Percentiles rank a stretch among this genome's conserved stretches.
Evolutionary conservation across 805 yeast genomes (phyloP).

Genomic region (Lachancea fermentati): DNA sequence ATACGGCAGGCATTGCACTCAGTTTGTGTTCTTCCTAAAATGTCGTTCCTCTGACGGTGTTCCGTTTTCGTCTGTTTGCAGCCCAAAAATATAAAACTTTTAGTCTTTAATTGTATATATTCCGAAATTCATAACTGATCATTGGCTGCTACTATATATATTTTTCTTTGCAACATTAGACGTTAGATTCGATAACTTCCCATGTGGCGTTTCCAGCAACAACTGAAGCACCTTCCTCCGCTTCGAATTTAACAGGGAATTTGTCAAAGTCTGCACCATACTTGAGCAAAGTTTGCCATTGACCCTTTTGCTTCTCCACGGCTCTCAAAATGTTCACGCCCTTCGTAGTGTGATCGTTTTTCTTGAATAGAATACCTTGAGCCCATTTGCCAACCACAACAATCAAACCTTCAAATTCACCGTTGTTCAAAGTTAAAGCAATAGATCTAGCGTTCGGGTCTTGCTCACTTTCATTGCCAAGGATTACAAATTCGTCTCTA

Average conservation of each 20-base stretch:
- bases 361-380: constrained; percentile 31
- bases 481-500: constrained; percentile 17
- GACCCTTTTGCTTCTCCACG: constrained; percentile 15
- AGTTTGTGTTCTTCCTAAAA: too few species aligned
- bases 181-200: constrained; percentile 29
- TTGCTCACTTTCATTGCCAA: constrained; percentile 8
- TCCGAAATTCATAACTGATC: too few species aligned
- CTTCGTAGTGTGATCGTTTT: constrained; percentile 13
- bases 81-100: background rate
- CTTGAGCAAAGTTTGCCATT: constrained; percentile 11
- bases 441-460: constrained; percentile 16
- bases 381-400: constrained; percentile 30
- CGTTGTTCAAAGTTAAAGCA: constrained; percentile 19
- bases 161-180: too few species aligned
- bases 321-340: constrained; percentile 29
- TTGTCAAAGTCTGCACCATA: constrained; percentile 24
- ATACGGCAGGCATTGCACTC: constrained; percentile 4
- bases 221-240: constrained; percentile 20
- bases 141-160: background rate
- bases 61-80: too few species aligned
- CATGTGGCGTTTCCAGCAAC: constrained; percentile 23
- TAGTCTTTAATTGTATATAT: background rate
- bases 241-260: constrained; percentile 26
- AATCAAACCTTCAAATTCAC: constrained; percentile 26
- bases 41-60: too few species aligned